A percentile compares a stretch with the other conserved stretches of the same genome.
phyloP scores from a whole-genome alignment of 2,329 filamentous ascomycete species.

The Fusarium sp. region DNA sequence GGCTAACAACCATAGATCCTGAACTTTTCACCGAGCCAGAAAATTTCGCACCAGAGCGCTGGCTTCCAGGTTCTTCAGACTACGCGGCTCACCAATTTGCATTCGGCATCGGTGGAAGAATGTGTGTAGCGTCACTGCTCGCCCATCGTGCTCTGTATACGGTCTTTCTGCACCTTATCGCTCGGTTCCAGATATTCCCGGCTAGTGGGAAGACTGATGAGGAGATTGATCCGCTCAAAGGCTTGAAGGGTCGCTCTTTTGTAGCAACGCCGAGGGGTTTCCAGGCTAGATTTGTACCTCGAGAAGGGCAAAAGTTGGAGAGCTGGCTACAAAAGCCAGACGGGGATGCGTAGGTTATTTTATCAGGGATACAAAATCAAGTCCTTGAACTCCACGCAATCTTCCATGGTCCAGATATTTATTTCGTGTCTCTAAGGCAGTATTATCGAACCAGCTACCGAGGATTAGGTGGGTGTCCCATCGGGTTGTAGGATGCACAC shows the following conservation, averaged over 20 bases:
- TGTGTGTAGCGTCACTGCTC: conserved; percentile 62
- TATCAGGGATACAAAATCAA: neutral
- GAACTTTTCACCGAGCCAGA: conserved; percentile 70
- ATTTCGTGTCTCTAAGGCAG: too few species aligned
- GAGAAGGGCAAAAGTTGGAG: conserved; percentile 7
- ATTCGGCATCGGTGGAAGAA: conserved; percentile 61
- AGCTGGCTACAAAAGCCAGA: conserved; percentile 7
- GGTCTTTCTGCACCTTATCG: conserved; percentile 60
- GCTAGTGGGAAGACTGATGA: conserved; percentile 25
- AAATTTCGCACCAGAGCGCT: conserved; percentile 62
- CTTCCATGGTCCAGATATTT: neutral
- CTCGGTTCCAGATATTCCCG: conserved; percentile 49
- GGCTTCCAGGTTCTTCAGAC: conserved; percentile 46
- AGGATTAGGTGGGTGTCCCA: too few species aligned
- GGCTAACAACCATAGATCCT: conserved; percentile 52
- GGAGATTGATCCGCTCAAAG: conserved; percentile 38
- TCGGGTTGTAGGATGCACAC: too few species aligned
- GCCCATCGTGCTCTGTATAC: conserved; percentile 63
- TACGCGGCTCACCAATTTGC: conserved; percentile 58
- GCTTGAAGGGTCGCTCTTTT: conserved; percentile 25
- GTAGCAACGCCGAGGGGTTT: conserved; percentile 26
- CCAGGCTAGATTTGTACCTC: conserved; percentile 24
- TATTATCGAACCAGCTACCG: too few species aligned
- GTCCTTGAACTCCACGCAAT: neutral
- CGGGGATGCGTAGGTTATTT: neutral